Percentiles rank a stretch among this genome's conserved stretches.
Evolutionary conservation across 371 early-diverging fungal species (phyloP).

Genomic region (Mucor sp.): DNA sequence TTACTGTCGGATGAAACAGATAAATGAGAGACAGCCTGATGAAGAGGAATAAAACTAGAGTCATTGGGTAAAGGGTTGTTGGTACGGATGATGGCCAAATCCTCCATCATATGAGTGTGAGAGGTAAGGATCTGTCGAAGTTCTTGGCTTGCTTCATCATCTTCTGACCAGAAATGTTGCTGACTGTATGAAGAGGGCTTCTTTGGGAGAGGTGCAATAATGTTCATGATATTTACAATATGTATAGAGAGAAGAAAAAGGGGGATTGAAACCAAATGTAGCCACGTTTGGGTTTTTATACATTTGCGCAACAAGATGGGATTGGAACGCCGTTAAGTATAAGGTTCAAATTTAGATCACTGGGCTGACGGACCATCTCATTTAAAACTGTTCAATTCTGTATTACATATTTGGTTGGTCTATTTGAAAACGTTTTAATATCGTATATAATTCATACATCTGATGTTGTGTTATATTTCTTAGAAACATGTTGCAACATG

Average conservation of each 20-base stretch:
- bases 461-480: not conserved
- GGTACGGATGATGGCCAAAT: conserved; percentile 21
- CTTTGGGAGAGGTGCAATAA: conserved; percentile 31
- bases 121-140: conserved; percentile 23
- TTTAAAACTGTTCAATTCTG: not conserved
- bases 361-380: not conserved
- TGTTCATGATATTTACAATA: conserved; percentile 18
- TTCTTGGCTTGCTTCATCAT: conserved; percentile 32
- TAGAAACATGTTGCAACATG: not conserved
- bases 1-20: conserved; percentile 11
- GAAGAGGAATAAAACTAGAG: conserved; percentile 23
- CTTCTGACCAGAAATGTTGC: conserved; percentile 1
- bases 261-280: not conserved
- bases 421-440: not conserved
- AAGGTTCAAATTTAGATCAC: not conserved
- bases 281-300: not conserved
- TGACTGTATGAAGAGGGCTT: conserved; percentile 18
- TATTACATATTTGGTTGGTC: not conserved
- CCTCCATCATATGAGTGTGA: conserved; percentile 15
- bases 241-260: conserved; percentile 4
- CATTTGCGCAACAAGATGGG: too few relatives aligned
- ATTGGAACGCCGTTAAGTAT: not conserved
- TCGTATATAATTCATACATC: not conserved
- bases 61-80: conserved; percentile 35
- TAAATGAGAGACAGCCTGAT: conserved; percentile 9